These are phyloP conservation scores for Penicillium brasilianum DNA, from an alignment of 2,329 filamentous ascomycete genomes.

Conservation along the genomic window DNA sequence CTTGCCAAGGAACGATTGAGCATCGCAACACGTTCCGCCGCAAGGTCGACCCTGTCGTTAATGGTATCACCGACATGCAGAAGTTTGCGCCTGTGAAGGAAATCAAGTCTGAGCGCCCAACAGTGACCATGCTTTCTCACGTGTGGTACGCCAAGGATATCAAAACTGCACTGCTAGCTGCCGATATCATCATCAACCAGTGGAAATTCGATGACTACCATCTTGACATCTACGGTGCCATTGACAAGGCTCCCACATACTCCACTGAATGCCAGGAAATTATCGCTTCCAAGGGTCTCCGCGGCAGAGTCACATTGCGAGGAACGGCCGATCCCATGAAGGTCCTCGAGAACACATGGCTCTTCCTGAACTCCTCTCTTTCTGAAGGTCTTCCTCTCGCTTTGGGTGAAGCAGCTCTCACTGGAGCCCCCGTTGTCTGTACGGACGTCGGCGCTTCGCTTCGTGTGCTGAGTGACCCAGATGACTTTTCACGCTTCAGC, in stretches of 20 bases:
- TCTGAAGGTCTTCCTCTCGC: slow-evolving; percentile 54
- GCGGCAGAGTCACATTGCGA: slow-evolving; percentile 56
- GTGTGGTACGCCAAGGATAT: slow-evolving; percentile 63
- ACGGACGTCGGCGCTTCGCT: slow-evolving; percentile 50
- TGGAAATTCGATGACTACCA: slow-evolving; percentile 70
- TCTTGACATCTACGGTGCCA: slow-evolving; percentile 66
- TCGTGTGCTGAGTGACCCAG: slow-evolving; percentile 48
- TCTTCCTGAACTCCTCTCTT: slow-evolving; percentile 57
- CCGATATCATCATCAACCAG: slow-evolving; percentile 68
- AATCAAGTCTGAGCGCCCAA: slow-evolving; percentile 63
- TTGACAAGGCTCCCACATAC: slow-evolving; percentile 66
- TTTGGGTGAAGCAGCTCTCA: slow-evolving; percentile 53
- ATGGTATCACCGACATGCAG: slow-evolving; percentile 68
- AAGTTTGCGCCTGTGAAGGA: slow-evolving; percentile 65
- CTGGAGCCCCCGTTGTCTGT: slow-evolving; percentile 52
- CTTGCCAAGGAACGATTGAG: slow-evolving; percentile 60
- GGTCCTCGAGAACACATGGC: slow-evolving; percentile 61
- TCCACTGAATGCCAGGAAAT: slow-evolving; percentile 64
- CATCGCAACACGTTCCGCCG: slow-evolving; percentile 63
- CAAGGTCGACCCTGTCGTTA: slow-evolving; percentile 69
- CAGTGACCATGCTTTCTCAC: slow-evolving; percentile 69
- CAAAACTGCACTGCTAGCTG: slow-evolving; percentile 66
- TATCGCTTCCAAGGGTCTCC: slow-evolving; percentile 60
- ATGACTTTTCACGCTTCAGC: slow-evolving; percentile 59
- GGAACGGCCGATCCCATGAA: slow-evolving; percentile 63